Base-by-base conservation (phyloP, 139 green algal genomes). In the Chlorella sp. region DNA sequence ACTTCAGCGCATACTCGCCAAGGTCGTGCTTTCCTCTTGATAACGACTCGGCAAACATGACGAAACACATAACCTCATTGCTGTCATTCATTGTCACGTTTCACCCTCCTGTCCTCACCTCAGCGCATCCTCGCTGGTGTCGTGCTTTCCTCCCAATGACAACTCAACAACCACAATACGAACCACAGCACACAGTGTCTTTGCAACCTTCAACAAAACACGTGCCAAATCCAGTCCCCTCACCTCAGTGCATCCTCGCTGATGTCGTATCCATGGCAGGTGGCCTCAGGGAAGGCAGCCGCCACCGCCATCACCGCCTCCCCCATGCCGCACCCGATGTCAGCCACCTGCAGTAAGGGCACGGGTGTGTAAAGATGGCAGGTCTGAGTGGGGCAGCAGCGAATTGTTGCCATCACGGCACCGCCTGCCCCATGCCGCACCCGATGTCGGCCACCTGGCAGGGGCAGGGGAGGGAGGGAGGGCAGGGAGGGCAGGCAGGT, bases 251-350 rank as follows among this genome's bases (percentile, higher is more conserved):
- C 84, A 30, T 89, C 78, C 16, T 92, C 85, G 3, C 34, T 30
- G 36, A 92, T 92, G 77, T 92, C 89, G 36, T 83, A 92, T 21
- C 89, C 89, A 30, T 88, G 78, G 48, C 75, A 84, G 34, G 64
- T 53, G 48, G 60, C 90, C 39, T 73, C 28, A 21, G 89, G 89
- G 85, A 91, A 92, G 36, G 78, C 89, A 26, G 78, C 61, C 22
- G 89, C 89, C 37, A 69, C 83, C 14, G 48, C 30, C 66, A 86
- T 81, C 19, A 91, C 37, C 3, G 89, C 89, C 66, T 85, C 66
- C 2, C 89, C 89, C 36, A 78, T 84, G 16, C 89, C 89, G 30
- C 89, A 92, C n/a, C 89, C 89, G 39, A 92, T 85, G 36, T 92
- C 89, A 19, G 89, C 89, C 73, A 85, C 85, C 68, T 88, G 84